Percentiles rank a stretch among this genome's conserved stretches.
phyloP scores from a whole-genome alignment of 2,329 filamentous ascomycete species.

The Dactylellina haptotyla region DNA sequence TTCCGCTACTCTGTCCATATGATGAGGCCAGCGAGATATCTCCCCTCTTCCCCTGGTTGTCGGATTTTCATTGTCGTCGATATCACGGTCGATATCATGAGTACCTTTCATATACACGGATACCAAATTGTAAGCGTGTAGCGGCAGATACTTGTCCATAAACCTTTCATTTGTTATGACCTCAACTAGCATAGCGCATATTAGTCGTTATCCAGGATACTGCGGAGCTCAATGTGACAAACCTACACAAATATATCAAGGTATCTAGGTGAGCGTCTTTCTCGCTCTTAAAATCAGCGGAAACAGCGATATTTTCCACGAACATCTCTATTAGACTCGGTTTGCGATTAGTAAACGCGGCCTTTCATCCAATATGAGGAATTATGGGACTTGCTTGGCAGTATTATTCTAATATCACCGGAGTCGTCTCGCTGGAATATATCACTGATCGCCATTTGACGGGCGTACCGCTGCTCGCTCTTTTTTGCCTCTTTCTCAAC shows the following conservation, averaged over 20 bases:
- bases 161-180: slow-evolving; percentile 23
- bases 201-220: neutral
- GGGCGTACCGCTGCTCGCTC: neutral
- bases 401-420: slow-evolving; percentile 23
- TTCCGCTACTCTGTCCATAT: neutral
- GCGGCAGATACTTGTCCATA: slow-evolving; percentile 16
- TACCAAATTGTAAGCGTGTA: neutral
- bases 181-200: slow-evolving; percentile 14
- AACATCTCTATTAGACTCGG: neutral
- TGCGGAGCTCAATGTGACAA: neutral
- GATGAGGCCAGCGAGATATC: slow-evolving; percentile 4
- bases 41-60: slow-evolving; percentile 13
- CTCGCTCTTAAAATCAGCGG: slow-evolving; percentile 17
- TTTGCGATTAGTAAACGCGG: neutral
- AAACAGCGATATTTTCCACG: slow-evolving; percentile 10
- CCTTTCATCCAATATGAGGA: neutral
- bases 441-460: slow-evolving; percentile 9
- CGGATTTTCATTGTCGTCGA: neutral
- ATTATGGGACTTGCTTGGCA: slow-evolving; percentile 17
- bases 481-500: slow-evolving; percentile 32
- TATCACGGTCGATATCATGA: neutral
- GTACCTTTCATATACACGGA: neutral
- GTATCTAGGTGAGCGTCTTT: slow-evolving; percentile 24
- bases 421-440: slow-evolving; percentile 7
- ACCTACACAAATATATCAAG: slow-evolving; percentile 24